Evolutionary conservation across 2,329 filamentous ascomycete species (phyloP).

Genomic region (Gyromitra esculenta): DNA sequence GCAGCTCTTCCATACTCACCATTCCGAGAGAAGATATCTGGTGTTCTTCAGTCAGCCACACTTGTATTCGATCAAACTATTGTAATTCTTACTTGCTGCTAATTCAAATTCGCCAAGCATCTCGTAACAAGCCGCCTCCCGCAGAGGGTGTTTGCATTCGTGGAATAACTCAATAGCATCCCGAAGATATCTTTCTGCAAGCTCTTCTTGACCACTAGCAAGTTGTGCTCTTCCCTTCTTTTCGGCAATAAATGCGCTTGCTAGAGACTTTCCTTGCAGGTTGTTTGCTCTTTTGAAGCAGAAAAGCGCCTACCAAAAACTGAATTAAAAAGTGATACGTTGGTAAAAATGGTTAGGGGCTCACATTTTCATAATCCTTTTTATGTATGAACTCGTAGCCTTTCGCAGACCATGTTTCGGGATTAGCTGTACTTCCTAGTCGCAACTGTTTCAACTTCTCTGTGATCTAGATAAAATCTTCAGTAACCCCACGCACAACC

Average conservation of each 20-base stretch:
- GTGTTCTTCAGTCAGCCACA: background rate
- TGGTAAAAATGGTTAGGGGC: background rate
- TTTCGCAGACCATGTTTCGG: conserved; percentile 39
- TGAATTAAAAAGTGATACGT: background rate
- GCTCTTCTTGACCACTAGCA: conserved; percentile 33
- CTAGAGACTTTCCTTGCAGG: conserved; percentile 18
- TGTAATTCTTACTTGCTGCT: conserved; percentile 26
- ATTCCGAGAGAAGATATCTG: conserved; percentile 25
- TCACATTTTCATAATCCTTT: conserved; percentile 44
- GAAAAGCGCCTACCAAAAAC: conserved; percentile 32
- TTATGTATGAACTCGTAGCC: conserved; percentile 39
- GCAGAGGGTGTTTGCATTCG: conserved; percentile 26
- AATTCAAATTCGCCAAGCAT: conserved; percentile 26
- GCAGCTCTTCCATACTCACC: conserved; percentile 32
- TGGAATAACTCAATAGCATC: conserved; percentile 45
- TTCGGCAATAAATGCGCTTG: conserved; percentile 46
- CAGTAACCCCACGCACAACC: background rate
- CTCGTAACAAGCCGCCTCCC: conserved; percentile 31
- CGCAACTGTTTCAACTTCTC: conserved; percentile 39
- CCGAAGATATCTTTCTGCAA: conserved; percentile 48
- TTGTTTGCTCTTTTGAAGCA: conserved; percentile 51
- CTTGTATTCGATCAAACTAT: too few species aligned
- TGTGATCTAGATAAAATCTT: conserved; percentile 13
- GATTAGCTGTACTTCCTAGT: conserved; percentile 26
- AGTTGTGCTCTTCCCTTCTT: conserved; percentile 41